phyloP scores from a whole-genome alignment of 2,329 filamentous ascomycete species.

The Colletotrichum sp. region DNA sequence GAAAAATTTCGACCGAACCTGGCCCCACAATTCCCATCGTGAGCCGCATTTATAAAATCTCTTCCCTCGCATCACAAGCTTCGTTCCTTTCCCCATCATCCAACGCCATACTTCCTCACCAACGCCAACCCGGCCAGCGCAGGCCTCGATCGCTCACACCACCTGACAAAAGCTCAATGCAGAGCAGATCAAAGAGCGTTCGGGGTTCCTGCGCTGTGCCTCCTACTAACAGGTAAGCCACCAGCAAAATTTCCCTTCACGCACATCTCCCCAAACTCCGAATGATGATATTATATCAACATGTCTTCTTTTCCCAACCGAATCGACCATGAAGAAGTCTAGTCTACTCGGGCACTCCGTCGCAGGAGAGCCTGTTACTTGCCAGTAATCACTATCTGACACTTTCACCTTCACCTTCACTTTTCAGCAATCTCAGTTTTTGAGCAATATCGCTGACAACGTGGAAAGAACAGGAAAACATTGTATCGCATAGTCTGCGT shows the following conservation, averaged over 20 bases:
- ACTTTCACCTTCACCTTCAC: neutral
- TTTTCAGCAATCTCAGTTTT: neutral
- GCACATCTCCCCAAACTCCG: conserved; percentile 31
- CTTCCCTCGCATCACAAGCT: neutral
- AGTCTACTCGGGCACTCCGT: conserved; percentile 68
- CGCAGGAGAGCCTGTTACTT: conserved; percentile 77
- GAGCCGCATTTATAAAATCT: conserved; percentile 18
- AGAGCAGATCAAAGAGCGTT: neutral
- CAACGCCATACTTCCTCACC: neutral
- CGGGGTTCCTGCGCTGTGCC: neutral
- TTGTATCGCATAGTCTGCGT: too few relatives aligned
- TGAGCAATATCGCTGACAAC: neutral
- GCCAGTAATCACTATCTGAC: conserved; percentile 88
- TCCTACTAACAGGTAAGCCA: neutral
- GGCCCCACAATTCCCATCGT: conserved; percentile 9
- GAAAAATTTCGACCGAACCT: conserved; percentile 13
- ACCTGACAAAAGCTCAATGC: neutral
- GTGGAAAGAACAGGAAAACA: neutral
- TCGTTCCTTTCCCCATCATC: neutral
- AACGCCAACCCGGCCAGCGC: neutral
- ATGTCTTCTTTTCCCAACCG: conserved; percentile 87
- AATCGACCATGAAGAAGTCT: conserved; percentile 86
- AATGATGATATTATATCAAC: conserved; percentile 73
- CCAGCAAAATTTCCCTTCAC: neutral
- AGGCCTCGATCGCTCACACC: neutral